phyloP scores from a whole-genome alignment of 2,329 filamentous ascomycete genomes.

The Curvularia hawaiiensis region DNA sequence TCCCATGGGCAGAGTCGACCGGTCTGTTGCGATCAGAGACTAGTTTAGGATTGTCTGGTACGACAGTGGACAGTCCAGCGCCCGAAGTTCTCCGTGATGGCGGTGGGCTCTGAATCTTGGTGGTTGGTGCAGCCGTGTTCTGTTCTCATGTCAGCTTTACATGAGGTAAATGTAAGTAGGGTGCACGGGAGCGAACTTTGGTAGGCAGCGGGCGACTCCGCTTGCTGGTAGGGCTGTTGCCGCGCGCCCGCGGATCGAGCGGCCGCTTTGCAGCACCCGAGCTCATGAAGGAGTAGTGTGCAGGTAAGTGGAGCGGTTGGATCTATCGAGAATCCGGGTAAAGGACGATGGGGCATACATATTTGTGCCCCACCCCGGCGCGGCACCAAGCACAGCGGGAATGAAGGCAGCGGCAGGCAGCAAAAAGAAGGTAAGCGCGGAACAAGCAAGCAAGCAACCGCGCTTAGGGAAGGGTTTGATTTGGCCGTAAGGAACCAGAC shows the following conservation, averaged over 20 bases:
- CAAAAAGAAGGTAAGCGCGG: not conserved
- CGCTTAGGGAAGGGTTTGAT: not conserved
- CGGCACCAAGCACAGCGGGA: not conserved
- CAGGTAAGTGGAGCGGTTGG: not conserved
- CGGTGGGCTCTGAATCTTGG: conserved; percentile 9
- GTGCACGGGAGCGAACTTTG: conserved; percentile 7
- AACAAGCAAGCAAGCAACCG: not conserved
- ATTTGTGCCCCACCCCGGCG: not conserved
- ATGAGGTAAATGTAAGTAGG: not conserved
- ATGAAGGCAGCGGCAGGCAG: not conserved
- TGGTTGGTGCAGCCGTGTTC: not conserved
- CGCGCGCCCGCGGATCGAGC: conserved; percentile 17
- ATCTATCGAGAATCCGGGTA: not conserved
- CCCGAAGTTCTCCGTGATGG: conserved; percentile 20
- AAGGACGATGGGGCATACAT: not conserved
- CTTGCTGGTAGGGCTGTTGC: conserved; percentile 29
- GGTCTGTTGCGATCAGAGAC: conserved; percentile 17
- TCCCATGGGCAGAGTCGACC: not conserved
- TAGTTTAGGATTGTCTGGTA: conserved; percentile 7
- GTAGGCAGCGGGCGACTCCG: conserved; percentile 14
- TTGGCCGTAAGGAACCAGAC: not conserved
- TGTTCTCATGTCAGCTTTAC: not conserved
- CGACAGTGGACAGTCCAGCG: conserved; percentile 7
- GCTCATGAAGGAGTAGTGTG: conserved; percentile 13
- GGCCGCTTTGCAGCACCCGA: conserved; percentile 21